phyloP scores from a whole-genome alignment of 2,329 filamentous ascomycete species.

The Lasiodiplodia sp. region DNA sequence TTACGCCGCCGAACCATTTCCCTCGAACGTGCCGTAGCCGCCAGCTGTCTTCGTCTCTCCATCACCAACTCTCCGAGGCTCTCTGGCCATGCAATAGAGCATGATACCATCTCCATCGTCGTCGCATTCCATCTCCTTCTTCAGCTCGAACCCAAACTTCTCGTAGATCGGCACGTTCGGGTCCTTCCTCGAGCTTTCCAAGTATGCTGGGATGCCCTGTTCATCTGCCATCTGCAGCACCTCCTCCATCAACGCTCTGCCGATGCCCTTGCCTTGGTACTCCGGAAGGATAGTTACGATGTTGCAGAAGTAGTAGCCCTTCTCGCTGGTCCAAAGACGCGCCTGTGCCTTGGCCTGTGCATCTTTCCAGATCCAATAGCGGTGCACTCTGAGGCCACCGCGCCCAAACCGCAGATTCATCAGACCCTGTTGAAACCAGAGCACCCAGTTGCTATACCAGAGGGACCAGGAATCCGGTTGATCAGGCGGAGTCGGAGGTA shows the following conservation, averaged over 20 bases:
- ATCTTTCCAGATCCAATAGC: constrained; percentile 77
- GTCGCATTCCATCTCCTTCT: constrained; percentile 70
- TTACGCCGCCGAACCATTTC: not conserved
- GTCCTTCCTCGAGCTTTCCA: constrained; percentile 72
- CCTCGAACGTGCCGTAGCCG: not conserved
- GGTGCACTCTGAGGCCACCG: constrained; percentile 70
- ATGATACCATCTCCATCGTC: constrained; percentile 63
- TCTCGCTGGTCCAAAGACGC: constrained; percentile 68
- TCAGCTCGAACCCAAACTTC: constrained; percentile 71
- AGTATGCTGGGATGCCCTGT: constrained; percentile 70
- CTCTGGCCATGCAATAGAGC: constrained; percentile 56
- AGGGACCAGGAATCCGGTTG: constrained; percentile 65
- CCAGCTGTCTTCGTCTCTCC: not conserved
- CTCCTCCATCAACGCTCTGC: constrained; percentile 67
- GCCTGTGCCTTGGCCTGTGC: constrained; percentile 68
- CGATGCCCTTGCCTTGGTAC: constrained; percentile 71
- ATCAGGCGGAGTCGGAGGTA: constrained; percentile 61
- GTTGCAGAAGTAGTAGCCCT: constrained; percentile 79
- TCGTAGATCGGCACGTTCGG: constrained; percentile 77
- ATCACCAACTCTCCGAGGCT: constrained; percentile 37
- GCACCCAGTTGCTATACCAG: constrained; percentile 69
- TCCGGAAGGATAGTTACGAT: constrained; percentile 73
- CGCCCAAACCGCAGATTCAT: constrained; percentile 74
- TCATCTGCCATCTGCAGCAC: constrained; percentile 70
- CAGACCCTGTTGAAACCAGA: constrained; percentile 69